Conservation (phyloP, 805 yeast genomes). For the Schizosaccharomyces japonicus region DNA sequence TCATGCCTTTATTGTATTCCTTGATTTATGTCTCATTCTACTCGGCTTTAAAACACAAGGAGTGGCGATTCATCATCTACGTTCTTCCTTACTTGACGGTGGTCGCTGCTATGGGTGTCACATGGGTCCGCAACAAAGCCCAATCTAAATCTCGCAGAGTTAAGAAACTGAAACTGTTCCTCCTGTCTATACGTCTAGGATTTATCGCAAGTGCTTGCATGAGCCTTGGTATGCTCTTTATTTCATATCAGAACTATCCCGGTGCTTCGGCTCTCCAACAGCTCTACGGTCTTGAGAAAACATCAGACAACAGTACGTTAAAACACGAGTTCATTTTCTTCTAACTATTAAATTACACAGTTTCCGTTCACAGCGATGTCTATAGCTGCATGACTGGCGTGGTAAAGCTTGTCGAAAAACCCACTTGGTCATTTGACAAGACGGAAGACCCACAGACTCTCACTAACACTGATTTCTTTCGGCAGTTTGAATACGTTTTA, state of each 20-base stretch:
- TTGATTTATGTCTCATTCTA: constrained; percentile 32
- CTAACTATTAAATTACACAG: constrained; percentile 14
- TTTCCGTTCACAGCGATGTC: constrained; percentile 42
- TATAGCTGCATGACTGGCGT: constrained; percentile 76
- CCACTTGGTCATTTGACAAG: constrained; percentile 39
- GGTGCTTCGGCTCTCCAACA: constrained; percentile 53
- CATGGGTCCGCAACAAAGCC: no score
- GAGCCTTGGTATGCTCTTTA: constrained; percentile 33
- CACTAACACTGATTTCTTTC: constrained; percentile 13
- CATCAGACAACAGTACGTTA: no score
- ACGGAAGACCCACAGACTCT: constrained; percentile 31
- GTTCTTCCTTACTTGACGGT: constrained; percentile 44
- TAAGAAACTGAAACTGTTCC: constrained; percentile 11
- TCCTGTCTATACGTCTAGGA: background rate
- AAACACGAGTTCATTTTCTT: no score
- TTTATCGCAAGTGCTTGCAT: constrained; percentile 16
- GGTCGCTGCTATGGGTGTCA: constrained; percentile 38
- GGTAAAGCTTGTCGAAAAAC: constrained; percentile 41
- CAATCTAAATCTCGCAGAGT: background rate
- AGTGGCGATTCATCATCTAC: constrained; percentile 75
- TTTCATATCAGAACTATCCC: constrained; percentile 62
- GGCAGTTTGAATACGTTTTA: constrained; percentile 4
- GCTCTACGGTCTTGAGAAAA: constrained; percentile 22
- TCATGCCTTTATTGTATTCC: constrained; percentile 23
- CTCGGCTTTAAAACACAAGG: constrained; percentile 77